These are phyloP conservation scores for Leptodontidium sp. DNA, from an alignment of 2,329 filamentous ascomycete species.

Conservation along the genomic window DNA sequence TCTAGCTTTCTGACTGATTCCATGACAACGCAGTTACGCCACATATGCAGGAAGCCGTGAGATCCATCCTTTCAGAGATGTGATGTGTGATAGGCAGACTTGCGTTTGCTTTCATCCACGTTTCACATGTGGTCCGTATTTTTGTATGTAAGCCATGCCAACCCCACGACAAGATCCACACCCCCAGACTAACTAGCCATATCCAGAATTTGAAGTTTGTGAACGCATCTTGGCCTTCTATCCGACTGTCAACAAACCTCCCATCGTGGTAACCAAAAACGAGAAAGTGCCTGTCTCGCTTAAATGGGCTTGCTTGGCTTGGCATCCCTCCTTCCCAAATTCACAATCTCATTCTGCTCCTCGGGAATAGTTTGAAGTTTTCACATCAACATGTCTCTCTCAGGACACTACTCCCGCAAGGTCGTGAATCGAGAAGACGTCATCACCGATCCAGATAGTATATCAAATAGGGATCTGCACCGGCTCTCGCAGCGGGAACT, in stretches of 20 bases:
- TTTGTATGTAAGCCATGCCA: neutral
- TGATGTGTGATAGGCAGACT: slow-evolving; percentile 10
- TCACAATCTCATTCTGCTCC: neutral
- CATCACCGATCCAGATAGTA: slow-evolving; percentile 24
- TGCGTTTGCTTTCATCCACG: slow-evolving; percentile 10
- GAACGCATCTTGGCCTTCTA: neutral
- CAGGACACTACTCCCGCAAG: neutral
- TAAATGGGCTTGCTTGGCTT: neutral
- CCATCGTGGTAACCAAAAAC: neutral
- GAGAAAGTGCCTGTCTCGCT: slow-evolving; percentile 1
- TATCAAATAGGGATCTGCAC: slow-evolving; percentile 35
- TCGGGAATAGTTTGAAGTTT: neutral
- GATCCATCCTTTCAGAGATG: neutral
- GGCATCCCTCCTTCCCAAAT: neutral
- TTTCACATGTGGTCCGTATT: neutral
- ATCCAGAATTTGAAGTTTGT: neutral
- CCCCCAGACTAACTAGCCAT: neutral
- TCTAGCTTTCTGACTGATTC: neutral
- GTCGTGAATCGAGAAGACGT: neutral
- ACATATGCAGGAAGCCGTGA: slow-evolving; percentile 18
- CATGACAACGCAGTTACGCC: neutral
- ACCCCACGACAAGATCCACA: neutral
- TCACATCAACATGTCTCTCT: neutral
- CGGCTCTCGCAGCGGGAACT: slow-evolving; percentile 35
- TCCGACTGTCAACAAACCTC: neutral